Percentiles rank a stretch among this genome's conserved stretches.
Conservation (phyloP, 2,329 filamentous ascomycete species). For the Xylariaceae sp. region DNA sequence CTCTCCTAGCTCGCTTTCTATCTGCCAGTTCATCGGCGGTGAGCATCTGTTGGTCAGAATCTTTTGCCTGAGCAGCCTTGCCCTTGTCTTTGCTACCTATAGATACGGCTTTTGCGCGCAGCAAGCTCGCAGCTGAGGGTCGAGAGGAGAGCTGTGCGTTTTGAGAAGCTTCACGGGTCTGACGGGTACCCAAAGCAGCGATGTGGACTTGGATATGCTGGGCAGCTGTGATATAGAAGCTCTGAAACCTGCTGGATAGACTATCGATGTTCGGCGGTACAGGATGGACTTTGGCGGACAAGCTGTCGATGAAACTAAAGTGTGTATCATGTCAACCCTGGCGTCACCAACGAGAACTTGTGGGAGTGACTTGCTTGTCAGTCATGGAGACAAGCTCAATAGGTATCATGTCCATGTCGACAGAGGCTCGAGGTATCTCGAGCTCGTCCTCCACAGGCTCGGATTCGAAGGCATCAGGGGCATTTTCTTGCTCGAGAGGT, state of each 20-base stretch:
- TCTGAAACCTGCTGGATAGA: slow-evolving; percentile 84
- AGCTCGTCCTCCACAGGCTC: slow-evolving; percentile 42
- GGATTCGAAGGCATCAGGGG: slow-evolving; percentile 49
- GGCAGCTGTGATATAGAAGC: slow-evolving; percentile 82
- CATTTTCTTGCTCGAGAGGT: slow-evolving; percentile 23
- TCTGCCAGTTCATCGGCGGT: slow-evolving; percentile 80
- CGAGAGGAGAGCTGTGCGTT: slow-evolving; percentile 52
- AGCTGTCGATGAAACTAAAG: slow-evolving; percentile 79
- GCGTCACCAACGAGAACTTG: too few species aligned
- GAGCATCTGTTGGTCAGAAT: slow-evolving; percentile 75
- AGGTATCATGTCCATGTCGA: slow-evolving; percentile 82
- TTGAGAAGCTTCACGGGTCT: slow-evolving; percentile 64
- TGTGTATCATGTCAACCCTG: background rate
- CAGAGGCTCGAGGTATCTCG: slow-evolving; percentile 51
- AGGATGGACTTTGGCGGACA: slow-evolving; percentile 81
- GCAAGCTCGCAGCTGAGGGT: slow-evolving; percentile 51
- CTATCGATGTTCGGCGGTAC: slow-evolving; percentile 79
- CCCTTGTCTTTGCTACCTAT: slow-evolving; percentile 50
- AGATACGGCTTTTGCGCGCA: slow-evolving; percentile 54
- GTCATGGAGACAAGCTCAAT: slow-evolving; percentile 89
- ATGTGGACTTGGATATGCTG: slow-evolving; percentile 85
- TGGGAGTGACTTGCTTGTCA: slow-evolving; percentile 62
- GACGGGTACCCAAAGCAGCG: slow-evolving; percentile 68
- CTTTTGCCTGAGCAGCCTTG: slow-evolving; percentile 39
- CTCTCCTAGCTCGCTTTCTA: slow-evolving; percentile 71